These are phyloP conservation scores for Fusarium sp. DNA, from an alignment of 2,329 filamentous ascomycete genomes.

Conservation along the genomic window DNA sequence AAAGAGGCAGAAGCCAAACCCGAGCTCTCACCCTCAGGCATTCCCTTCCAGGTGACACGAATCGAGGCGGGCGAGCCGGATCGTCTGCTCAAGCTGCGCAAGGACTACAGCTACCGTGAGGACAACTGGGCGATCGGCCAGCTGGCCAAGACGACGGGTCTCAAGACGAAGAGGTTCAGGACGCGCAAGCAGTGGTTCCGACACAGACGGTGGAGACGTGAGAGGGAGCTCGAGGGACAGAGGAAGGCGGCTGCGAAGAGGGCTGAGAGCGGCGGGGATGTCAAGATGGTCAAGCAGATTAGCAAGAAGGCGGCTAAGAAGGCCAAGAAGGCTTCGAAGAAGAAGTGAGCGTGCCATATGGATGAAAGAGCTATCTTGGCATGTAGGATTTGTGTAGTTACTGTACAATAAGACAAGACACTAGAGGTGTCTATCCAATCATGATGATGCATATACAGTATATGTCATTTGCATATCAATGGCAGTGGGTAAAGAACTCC, in stretches of 20 bases:
- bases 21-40: conserved; percentile 62
- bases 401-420: conserved; percentile 37
- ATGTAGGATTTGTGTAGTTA: conserved; percentile 45
- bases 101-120: conserved; percentile 70
- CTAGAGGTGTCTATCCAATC: conserved; percentile 3
- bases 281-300: conserved; percentile 47
- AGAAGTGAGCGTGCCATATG: conserved; percentile 43
- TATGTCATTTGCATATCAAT: not conserved
- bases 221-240: conserved; percentile 57
- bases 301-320: conserved; percentile 54
- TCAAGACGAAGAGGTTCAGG: conserved; percentile 61
- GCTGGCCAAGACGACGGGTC: conserved; percentile 63
- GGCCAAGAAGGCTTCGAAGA: conserved; percentile 53
- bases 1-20: conserved; percentile 52
- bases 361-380: conserved; percentile 1
- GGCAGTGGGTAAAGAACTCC: not conserved
- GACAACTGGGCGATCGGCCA: conserved; percentile 70
- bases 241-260: conserved; percentile 52
- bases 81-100: conserved; percentile 62
- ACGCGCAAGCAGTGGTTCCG: conserved; percentile 64
- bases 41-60: conserved; percentile 60
- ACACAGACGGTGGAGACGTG: conserved; percentile 56
- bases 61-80: conserved; percentile 56
- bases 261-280: conserved; percentile 47
- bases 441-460: not conserved